These are phyloP conservation scores for Alternaria dauci DNA, from an alignment of 2,329 filamentous ascomycete genomes.

Conservation along the genomic window DNA sequence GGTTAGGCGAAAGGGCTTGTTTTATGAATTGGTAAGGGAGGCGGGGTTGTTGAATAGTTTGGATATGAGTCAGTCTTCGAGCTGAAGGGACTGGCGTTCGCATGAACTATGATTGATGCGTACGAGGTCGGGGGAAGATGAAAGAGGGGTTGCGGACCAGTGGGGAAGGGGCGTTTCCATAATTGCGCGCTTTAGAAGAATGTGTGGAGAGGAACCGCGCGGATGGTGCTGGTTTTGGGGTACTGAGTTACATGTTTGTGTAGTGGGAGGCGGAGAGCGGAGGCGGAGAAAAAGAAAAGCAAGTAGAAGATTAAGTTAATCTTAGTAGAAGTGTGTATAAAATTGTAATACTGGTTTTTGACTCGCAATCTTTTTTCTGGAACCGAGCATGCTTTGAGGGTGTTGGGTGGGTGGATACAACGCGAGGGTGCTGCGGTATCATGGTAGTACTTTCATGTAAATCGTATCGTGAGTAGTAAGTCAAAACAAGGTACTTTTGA, in stretches of 20 bases:
- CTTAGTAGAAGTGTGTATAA: not conserved
- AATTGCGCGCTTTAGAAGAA: not conserved
- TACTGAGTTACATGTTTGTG: not conserved
- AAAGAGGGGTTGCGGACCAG: not conserved
- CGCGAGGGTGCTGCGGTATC: fast-evolving
- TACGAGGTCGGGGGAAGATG: not conserved
- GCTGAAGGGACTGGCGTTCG: not conserved
- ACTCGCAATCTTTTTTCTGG: not conserved
- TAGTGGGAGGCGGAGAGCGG: not conserved
- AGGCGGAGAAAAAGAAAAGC: not conserved
- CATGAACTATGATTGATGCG: not conserved
- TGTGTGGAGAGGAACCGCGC: not conserved
- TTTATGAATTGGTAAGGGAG: conserved; percentile 91
- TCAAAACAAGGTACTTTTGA: fast-evolving
- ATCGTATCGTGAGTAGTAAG: not conserved
- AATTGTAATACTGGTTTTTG: not conserved
- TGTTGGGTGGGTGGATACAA: not conserved
- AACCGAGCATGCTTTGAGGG: not conserved
- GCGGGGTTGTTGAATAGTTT: conserved; percentile 70
- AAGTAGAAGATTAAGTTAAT: not conserved
- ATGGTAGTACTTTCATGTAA: not conserved
- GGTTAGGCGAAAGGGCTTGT: conserved; percentile 77
- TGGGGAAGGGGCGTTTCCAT: not conserved
- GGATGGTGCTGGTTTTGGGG: not conserved
- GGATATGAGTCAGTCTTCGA: conserved; percentile 15